These are phyloP conservation scores for Atalantia buxifolia DNA, from an alignment of 345 rosid genomes.

Conservation along the genomic window DNA sequence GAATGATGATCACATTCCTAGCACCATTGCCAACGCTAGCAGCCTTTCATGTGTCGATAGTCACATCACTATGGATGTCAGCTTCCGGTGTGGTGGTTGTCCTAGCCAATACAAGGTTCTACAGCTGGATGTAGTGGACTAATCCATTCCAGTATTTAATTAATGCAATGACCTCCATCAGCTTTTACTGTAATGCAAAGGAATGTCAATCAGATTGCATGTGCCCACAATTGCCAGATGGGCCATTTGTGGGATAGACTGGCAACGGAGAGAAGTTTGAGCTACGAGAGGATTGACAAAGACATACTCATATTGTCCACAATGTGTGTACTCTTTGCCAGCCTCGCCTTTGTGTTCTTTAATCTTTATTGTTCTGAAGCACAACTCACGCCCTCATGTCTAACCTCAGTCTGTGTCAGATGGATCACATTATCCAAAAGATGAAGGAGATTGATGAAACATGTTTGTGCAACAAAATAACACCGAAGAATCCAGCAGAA, in stretches of 20 bases:
- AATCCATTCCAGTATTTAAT: slow-evolving; percentile 30
- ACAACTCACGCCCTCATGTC: slow-evolving; percentile 21
- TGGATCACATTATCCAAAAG: neutral
- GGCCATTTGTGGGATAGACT: slow-evolving; percentile 31
- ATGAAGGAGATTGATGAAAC: neutral
- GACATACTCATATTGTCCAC: slow-evolving; percentile 23
- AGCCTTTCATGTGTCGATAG: slow-evolving; percentile 33
- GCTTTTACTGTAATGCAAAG: slow-evolving; percentile 22
- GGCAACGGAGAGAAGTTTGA: slow-evolving; percentile 28
- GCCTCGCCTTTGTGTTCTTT: slow-evolving; percentile 29
- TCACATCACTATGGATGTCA: slow-evolving; percentile 29
- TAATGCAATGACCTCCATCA: slow-evolving; percentile 14
- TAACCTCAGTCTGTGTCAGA: slow-evolving; percentile 3
- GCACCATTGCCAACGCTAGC: slow-evolving; percentile 34
- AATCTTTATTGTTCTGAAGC: slow-evolving; percentile 29
- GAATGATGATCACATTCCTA: slow-evolving; percentile 41
- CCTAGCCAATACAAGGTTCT: slow-evolving; percentile 29
- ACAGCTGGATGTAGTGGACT: slow-evolving; percentile 33
- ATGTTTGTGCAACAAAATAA: neutral
- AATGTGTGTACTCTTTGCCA: slow-evolving; percentile 28
- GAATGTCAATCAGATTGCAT: slow-evolving; percentile 22
- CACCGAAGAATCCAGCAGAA: neutral
- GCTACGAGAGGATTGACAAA: slow-evolving; percentile 13
- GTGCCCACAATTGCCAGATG: slow-evolving; percentile 29
- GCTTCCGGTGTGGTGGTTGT: slow-evolving; percentile 31